phyloP scores from a whole-genome alignment of 352 stramenopile species.

The Pythium insidiosum region DNA sequence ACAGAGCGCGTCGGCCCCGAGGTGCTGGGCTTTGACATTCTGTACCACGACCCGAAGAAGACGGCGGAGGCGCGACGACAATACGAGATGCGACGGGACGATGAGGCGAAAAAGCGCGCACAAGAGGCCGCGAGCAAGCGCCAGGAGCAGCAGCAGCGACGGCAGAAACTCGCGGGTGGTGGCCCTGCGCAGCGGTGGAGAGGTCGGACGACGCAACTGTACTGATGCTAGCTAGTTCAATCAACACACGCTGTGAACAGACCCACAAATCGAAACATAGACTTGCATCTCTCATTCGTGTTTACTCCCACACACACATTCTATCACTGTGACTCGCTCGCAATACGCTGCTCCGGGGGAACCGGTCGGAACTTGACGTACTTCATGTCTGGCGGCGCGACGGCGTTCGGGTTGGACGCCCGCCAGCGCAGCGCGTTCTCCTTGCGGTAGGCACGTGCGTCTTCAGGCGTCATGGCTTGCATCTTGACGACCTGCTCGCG shows the following conservation, averaged over 20 bases:
- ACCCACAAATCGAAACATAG: too few relatives aligned
- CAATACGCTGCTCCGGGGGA: slow-evolving; percentile 6
- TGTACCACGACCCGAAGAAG: slow-evolving; percentile 64
- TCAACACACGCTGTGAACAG: too few relatives aligned
- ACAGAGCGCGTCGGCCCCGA: slow-evolving; percentile 41
- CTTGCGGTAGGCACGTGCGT: slow-evolving; percentile 54
- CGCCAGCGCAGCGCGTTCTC: slow-evolving; percentile 42
- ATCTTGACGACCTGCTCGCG: slow-evolving; percentile 48
- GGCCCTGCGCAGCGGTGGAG: slow-evolving; percentile 57
- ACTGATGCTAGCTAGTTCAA: slow-evolving; percentile 2
- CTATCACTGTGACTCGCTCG: background rate
- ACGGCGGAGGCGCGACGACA: slow-evolving; percentile 47
- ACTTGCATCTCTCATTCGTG: too few relatives aligned
- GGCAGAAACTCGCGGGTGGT: slow-evolving; percentile 21
- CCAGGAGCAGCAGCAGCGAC: slow-evolving; percentile 14
- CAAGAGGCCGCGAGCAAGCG: slow-evolving; percentile 16
- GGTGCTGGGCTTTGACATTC: slow-evolving; percentile 60
- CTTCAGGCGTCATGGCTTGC: slow-evolving; percentile 30
- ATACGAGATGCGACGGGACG: slow-evolving; percentile 55
- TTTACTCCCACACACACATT: too few relatives aligned
- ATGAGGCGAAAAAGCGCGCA: slow-evolving; percentile 48
- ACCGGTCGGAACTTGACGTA: slow-evolving; percentile 46
- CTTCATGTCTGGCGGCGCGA: slow-evolving; percentile 12
- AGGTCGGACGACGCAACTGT: slow-evolving; percentile 18
- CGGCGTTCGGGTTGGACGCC: slow-evolving; percentile 40